Conservation (phyloP, 495 filamentous ascomycete genomes). For the Sabuloglossum arenarium region DNA sequence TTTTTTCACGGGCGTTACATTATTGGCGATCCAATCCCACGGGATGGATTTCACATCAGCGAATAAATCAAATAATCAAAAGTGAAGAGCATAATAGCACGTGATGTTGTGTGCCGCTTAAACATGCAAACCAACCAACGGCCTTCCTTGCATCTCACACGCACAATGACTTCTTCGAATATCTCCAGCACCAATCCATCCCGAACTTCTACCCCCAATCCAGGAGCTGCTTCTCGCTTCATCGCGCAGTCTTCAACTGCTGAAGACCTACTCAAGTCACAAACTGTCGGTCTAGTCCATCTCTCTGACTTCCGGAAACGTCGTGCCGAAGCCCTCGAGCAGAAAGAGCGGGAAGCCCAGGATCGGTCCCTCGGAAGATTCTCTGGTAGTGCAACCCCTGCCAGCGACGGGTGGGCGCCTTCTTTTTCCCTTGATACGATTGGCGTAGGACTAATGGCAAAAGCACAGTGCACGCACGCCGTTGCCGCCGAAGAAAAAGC, state of each 20-base stretch:
- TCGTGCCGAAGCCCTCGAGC: slow-evolving; percentile 81
- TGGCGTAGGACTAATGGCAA: slow-evolving; percentile 18
- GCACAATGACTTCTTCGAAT: slow-evolving; percentile 13
- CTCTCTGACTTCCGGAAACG: slow-evolving; percentile 93
- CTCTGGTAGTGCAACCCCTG: slow-evolving; percentile 30
- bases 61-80: no score
- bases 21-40: no score
- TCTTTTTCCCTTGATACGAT: background rate
- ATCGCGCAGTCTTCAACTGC: slow-evolving; percentile 60
- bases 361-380: slow-evolving; percentile 31
- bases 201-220: slow-evolving; percentile 25
- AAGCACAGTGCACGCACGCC: slow-evolving; percentile 27
- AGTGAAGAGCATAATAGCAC: no score
- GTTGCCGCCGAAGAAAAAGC: slow-evolving; percentile 44
- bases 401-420: slow-evolving; percentile 24
- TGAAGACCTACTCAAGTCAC: slow-evolving; percentile 75
- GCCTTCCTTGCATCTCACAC: background rate
- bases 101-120: background rate
- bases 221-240: slow-evolving; percentile 34
- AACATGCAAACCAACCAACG: background rate
- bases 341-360: slow-evolving; percentile 66
- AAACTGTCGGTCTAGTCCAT: slow-evolving; percentile 82
- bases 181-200: slow-evolving; percentile 8
- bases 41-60: no score
- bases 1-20: no score